Conservation (phyloP, 306 rosid species). For the Cucurbita moschata region DNA sequence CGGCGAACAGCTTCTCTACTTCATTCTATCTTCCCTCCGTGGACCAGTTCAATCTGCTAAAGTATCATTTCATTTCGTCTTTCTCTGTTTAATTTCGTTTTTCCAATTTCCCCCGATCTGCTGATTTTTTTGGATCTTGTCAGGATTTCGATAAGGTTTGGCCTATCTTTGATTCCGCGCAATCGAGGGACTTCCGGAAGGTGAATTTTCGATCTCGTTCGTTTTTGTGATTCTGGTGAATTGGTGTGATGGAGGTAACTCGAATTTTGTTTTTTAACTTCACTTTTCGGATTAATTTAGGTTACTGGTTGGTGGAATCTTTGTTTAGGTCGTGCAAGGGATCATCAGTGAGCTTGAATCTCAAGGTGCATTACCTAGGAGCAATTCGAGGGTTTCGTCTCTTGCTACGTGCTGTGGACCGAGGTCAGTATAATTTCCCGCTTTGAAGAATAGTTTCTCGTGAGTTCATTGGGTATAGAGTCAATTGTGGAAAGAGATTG, state of each 20-base stretch:
- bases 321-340: conserved; percentile 76
- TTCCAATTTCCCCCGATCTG: conserved; percentile 14
- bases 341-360: conserved; percentile 96
- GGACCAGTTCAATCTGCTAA: conserved; percentile 93
- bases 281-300: background rate
- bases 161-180: conserved; percentile 96
- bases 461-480: background rate
- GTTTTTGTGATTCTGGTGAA: background rate
- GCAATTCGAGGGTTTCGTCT: conserved; percentile 96
- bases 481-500: background rate
- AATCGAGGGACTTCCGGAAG: conserved; percentile 93
- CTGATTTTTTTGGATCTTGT: conserved; percentile 14
- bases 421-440: conserved; percentile 36
- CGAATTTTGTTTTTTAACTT: background rate
- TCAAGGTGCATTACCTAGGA: conserved; percentile 95
- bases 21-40: conserved; percentile 84
- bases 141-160: conserved; percentile 99
- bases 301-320: conserved; percentile 10
- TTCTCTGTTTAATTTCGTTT: background rate
- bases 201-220: conserved; percentile 18
- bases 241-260: background rate
- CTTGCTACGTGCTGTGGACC: conserved; percentile 99
- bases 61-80: conserved; percentile 16
- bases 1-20: conserved; percentile 94
- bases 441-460: background rate